Base-by-base conservation (phyloP, 352 stramenopile species). In the Pythium scleroteichum region DNA sequence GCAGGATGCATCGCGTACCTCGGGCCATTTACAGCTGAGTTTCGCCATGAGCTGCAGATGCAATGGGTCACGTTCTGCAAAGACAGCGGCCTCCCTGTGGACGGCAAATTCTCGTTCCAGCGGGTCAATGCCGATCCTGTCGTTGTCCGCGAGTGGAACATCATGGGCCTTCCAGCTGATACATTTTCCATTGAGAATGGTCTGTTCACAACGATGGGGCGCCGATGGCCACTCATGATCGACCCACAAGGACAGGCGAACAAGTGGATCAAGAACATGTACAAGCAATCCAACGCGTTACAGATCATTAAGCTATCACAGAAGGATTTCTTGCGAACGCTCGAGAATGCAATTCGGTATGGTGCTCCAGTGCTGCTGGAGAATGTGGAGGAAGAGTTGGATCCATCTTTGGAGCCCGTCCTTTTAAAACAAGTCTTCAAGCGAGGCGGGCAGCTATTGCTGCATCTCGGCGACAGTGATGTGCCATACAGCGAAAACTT, bases 211-310 rank as follows among this genome's bases (percentile, higher is more conserved):
- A 97, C 90, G 2, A 88, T 92, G 73, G 88, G 86, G 4, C 72
- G 92, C 0, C 80, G 92, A 0, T 98, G 92, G 92, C 92, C 93
- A 10, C 76, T 98, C 10, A 97, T 98, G 88, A 98, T 98, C 56
- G 93, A 98, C 52, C 93, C 93, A 1, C 92, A 98, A 60, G 90
- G 89, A 22, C 93, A 98, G 69, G 93, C 88, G 6, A 97, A 98
- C 72, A 93, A 95, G 63, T 98, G 92, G 93, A 91, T 98, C 54
- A 92, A 94, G 39, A 96, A 96, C 62, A 97, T 97, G 85, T 97
- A 93, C 71, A 97, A 91, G 65, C 66, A 71, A 0, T 66, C 80
- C 9, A 71, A 66, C 38, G 9, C 64, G 6, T 72, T 98, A 8
- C 90, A 98, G 63, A 87, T 98, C 41, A 95, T 98, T 53, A 98